These are phyloP conservation scores for Escallonia rubra DNA, from an alignment of 129 eudicot genomes.

Conservation along the genomic window DNA sequence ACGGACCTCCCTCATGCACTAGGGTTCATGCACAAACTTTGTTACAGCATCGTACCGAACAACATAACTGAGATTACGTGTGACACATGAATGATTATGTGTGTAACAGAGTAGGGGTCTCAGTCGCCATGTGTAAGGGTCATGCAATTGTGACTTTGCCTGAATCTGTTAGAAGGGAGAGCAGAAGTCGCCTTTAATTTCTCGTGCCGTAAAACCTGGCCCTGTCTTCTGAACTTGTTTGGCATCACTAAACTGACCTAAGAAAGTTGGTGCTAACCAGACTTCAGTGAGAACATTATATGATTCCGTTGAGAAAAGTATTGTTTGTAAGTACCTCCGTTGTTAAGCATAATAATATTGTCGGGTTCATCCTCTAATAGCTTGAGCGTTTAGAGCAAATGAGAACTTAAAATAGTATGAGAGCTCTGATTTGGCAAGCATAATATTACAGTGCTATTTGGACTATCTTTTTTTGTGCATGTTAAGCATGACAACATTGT, in stretches of 20 bases:
- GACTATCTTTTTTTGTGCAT: too few relatives aligned
- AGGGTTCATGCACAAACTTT: too few relatives aligned
- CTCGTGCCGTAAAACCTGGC: conserved; percentile 30
- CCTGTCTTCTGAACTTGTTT: conserved; percentile 11
- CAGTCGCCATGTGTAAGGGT: conserved; percentile 54
- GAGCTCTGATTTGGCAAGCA: too few relatives aligned
- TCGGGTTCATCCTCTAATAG: too few relatives aligned
- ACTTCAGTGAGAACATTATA: not conserved
- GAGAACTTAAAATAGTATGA: too few relatives aligned
- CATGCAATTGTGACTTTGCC: conserved; percentile 87
- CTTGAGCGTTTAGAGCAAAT: too few relatives aligned
- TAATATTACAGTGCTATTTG: too few relatives aligned
- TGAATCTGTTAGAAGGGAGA: conserved; percentile 51
- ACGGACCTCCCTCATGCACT: too few relatives aligned
- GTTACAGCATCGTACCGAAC: too few relatives aligned
- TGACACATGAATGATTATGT: conserved; percentile 33
- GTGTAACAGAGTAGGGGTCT: conserved; percentile 43
- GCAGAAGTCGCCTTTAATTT: conserved; percentile 21
- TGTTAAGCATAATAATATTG: too few relatives aligned
- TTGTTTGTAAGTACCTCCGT: not conserved
- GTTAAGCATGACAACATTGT: too few relatives aligned
- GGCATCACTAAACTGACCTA: conserved; percentile 7
- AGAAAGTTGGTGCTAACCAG: not conserved
- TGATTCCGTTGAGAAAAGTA: conserved; percentile 1
- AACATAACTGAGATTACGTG: conserved; percentile 32